phyloP scores from a whole-genome alignment of 805 yeast species.

The Saccharomycopsis fodiens region DNA sequence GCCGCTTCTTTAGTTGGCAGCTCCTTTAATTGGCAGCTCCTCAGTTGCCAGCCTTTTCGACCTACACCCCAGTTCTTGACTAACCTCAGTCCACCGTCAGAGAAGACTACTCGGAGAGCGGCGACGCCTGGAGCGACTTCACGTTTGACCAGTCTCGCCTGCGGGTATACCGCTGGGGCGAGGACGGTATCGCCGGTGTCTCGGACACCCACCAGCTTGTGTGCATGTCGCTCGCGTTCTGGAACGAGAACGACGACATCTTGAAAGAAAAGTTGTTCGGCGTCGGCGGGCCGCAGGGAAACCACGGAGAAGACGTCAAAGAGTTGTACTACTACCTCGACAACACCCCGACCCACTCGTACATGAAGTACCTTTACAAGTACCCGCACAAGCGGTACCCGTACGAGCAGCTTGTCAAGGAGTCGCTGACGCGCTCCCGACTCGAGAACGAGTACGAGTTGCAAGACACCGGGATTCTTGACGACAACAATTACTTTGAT shows the following conservation, averaged over 20 bases:
- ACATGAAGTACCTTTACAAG: constrained; percentile 85
- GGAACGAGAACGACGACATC: constrained; percentile 85
- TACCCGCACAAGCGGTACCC: constrained; percentile 87
- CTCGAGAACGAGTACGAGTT: constrained; percentile 72
- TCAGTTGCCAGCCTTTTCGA: neutral
- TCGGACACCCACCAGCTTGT: constrained; percentile 75
- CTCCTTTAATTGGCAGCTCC: neutral
- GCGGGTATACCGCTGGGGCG: constrained; percentile 90
- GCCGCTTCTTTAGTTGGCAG: constrained; percentile 21
- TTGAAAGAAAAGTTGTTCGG: constrained; percentile 85
- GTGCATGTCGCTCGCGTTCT: constrained; percentile 73
- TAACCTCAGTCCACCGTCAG: constrained; percentile 51
- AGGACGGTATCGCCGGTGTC: constrained; percentile 89
- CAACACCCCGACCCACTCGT: constrained; percentile 88
- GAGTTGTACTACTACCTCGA: constrained; percentile 80
- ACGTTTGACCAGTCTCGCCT: constrained; percentile 79
- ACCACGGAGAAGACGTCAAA: constrained; percentile 94
- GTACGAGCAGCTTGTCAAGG: constrained; percentile 62
- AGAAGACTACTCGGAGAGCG: constrained; percentile 79
- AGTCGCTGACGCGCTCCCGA: constrained; percentile 58
- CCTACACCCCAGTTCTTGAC: too few species aligned
- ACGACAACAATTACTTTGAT: constrained; percentile 65
- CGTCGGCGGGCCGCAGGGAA: constrained; percentile 86
- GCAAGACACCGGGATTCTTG: constrained; percentile 70
- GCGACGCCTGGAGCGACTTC: constrained; percentile 87